Evolutionary conservation across 2,329 filamentous ascomycete species (phyloP).

Genomic region (Scedosporium apiospermum): DNA sequence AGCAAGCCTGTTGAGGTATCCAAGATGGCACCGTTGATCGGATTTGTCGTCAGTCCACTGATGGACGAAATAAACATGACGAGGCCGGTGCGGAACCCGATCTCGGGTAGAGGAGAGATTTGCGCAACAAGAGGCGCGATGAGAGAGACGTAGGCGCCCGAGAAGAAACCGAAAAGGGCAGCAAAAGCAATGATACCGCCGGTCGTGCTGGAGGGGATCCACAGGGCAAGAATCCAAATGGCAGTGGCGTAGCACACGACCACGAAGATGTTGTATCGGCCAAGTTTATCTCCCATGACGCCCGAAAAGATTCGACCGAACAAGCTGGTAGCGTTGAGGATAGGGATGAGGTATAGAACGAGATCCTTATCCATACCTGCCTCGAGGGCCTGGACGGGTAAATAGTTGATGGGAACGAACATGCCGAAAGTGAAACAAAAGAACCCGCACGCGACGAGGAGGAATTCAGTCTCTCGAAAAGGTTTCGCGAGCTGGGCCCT

Average conservation of each 20-base stretch:
- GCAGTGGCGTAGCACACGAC: slow-evolving; percentile 32
- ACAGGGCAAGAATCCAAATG: slow-evolving; percentile 30
- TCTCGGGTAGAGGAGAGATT: slow-evolving; percentile 40
- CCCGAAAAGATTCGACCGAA: slow-evolving; percentile 26
- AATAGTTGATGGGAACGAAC: slow-evolving; percentile 25
- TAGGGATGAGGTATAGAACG: slow-evolving; percentile 24
- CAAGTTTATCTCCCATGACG: slow-evolving; percentile 23
- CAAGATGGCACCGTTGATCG: slow-evolving; percentile 41
- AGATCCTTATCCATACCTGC: slow-evolving; percentile 18
- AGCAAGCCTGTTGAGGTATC: slow-evolving; percentile 18
- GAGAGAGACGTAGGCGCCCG: slow-evolving; percentile 30
- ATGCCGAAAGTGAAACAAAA: slow-evolving; percentile 26
- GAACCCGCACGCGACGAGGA: slow-evolving; percentile 20
- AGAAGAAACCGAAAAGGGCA: slow-evolving; percentile 30
- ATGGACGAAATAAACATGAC: slow-evolving; percentile 44
- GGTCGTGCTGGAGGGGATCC: slow-evolving; percentile 24
- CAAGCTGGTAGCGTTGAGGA: slow-evolving; percentile 27
- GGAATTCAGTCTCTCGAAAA: slow-evolving; percentile 20
- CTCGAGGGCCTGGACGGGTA: slow-evolving; percentile 21
- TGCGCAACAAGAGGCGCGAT: slow-evolving; percentile 32
- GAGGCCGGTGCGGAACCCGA: slow-evolving; percentile 38
- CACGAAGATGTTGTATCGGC: slow-evolving; percentile 32
- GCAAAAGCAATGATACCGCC: slow-evolving; percentile 26
- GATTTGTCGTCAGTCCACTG: slow-evolving; percentile 45
- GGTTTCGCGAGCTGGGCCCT: slow-evolving; percentile 19